These are phyloP conservation scores for Saksenaea vasiformis DNA, from an alignment of 371 early-diverging fungal species.

Conservation along the genomic window DNA sequence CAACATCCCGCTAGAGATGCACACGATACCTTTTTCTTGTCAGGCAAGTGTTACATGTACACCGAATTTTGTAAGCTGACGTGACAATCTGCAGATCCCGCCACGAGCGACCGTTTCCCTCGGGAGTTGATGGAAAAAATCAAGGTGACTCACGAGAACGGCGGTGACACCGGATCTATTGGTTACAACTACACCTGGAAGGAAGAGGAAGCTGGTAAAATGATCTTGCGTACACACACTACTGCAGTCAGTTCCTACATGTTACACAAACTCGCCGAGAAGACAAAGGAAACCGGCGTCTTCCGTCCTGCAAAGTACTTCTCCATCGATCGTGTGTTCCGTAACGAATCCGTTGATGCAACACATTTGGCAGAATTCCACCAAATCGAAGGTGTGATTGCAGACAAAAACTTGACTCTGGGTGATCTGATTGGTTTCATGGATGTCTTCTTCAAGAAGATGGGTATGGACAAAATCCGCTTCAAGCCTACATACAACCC, in stretches of 20 bases:
- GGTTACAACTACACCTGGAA: slow-evolving; percentile 98
- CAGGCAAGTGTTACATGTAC: slow-evolving; percentile 29
- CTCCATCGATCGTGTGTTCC: slow-evolving; percentile 99
- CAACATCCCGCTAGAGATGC: slow-evolving; percentile 99
- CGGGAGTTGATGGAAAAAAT: slow-evolving; percentile 91
- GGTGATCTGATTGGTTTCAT: slow-evolving; percentile 98
- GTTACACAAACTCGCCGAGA: slow-evolving; percentile 92
- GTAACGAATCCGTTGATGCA: slow-evolving; percentile 99
- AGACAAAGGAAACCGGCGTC: slow-evolving; percentile 57
- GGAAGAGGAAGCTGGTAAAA: slow-evolving; percentile 93
- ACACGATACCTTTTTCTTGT: slow-evolving; percentile 99
- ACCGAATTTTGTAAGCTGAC: not conserved
- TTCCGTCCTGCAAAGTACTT: slow-evolving; percentile 98
- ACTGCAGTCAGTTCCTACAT: slow-evolving; percentile 96
- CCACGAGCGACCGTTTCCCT: slow-evolving; percentile 78
- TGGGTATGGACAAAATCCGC: slow-evolving; percentile 94
- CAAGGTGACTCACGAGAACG: slow-evolving; percentile 90
- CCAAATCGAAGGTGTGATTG: slow-evolving; percentile 99
- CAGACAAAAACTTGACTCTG: slow-evolving; percentile 94
- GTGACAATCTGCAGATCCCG: slow-evolving; percentile 66
- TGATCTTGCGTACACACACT: slow-evolving; percentile 99
- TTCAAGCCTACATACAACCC: slow-evolving; percentile 99
- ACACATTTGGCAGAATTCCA: slow-evolving; percentile 99
- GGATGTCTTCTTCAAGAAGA: slow-evolving; percentile 97
- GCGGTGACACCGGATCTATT: slow-evolving; percentile 94